Percentiles rank a stretch among this genome's conserved stretches.
Evolutionary conservation across 805 yeast genomes (phyloP).

Genomic region (Cyberlindnera mrakii): DNA sequence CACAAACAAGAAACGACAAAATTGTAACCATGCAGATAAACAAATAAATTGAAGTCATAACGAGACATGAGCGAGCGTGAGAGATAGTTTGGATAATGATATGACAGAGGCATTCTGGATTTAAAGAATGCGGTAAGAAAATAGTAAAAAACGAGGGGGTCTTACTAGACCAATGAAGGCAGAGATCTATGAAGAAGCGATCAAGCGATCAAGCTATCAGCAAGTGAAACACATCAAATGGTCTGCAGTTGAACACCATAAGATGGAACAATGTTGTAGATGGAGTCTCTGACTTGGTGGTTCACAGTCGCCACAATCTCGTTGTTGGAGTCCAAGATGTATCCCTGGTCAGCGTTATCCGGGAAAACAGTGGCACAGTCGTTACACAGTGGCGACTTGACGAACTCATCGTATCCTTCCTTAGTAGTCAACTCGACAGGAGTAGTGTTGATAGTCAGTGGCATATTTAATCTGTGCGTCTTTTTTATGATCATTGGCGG

Average conservation of each 20-base stretch:
- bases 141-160: not conserved
- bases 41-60: not conserved
- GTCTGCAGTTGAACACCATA: constrained; percentile 5
- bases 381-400: constrained; percentile 26
- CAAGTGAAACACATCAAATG: not conserved
- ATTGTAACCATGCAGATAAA: too few relatives aligned
- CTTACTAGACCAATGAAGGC: not conserved
- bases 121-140: not conserved
- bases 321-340: constrained; percentile 27
- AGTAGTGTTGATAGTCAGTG: constrained; percentile 19
- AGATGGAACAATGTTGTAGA: constrained; percentile 15
- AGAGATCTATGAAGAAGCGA: not conserved
- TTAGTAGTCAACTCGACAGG: constrained; percentile 36
- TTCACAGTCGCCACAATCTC: constrained; percentile 34
- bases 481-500: too few relatives aligned
- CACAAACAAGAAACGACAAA: too few relatives aligned
- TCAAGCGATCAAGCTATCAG: not conserved
- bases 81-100: not conserved
- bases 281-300: constrained; percentile 30
- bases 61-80: not conserved
- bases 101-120: too few relatives aligned
- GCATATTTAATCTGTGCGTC: not conserved
- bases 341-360: constrained; percentile 30
- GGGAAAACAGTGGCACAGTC: constrained; percentile 30
- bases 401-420: constrained; percentile 34